Evolutionary conservation across 495 filamentous ascomycete genomes (phyloP), one percentile per base, ranked within the genome.

Genomic region (Cercophora samala): DNA sequence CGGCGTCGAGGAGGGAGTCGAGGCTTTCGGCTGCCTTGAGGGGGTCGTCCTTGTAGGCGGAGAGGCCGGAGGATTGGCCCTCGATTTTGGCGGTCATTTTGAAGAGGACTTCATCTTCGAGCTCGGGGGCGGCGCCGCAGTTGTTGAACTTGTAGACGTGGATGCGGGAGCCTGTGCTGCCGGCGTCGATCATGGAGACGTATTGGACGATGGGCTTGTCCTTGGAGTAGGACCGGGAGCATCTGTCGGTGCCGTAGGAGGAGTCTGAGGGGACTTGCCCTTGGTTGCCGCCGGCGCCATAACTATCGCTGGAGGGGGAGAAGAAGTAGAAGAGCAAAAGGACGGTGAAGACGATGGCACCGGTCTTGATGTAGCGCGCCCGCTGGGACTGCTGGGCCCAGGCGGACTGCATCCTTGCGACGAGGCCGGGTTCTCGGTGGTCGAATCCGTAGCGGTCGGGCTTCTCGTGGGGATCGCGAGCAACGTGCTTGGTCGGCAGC

Each of bases 131-230:
- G 46, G 89, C 76, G 62, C 93, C 96, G 81, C 95, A 99, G 82
- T 98, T 99, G 82, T 97, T 99, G 86, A 99, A 99, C 67, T 90
- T 89, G 82, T 97, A 99, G 64, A 98, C 93, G 79, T 99, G 95
- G 74, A 99, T 97, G 64, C 95, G 91, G 67, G 95, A 98, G 66
- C 95, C 95, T 53, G 94, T 97, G 80, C 93, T 97, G 64, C 95
- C 95, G 51, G 95, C 95, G 82, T 99, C 95, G 73, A 99, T 92
- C 95, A 99, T 98, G 70, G 97, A 85, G 65, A 92, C 95, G 83
- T 97, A 98, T 74, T 99, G 95, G 67, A 97, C 89, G 69, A 99
- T 83, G 25, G 96, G 96, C 80, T 97, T 99, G 55, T 90, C 87
- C 37, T 88, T 85, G 64, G 92, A 91, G 77, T 83, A 87, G 26